These are phyloP conservation scores for Glebionis coronaria DNA, from an alignment of 129 eudicot genomes.

Conservation along the genomic window DNA sequence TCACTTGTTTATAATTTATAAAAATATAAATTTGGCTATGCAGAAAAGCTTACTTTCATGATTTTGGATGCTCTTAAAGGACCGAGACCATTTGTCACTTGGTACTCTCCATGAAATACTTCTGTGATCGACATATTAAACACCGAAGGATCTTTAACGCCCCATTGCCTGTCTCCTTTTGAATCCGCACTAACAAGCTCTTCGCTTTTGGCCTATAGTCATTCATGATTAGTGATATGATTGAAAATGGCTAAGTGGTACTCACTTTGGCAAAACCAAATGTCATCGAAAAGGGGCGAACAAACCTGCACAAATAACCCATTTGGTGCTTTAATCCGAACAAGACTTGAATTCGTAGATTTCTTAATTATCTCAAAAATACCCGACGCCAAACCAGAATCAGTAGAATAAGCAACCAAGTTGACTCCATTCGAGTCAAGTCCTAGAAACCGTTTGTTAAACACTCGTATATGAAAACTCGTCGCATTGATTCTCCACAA, in stretches of 20 bases:
- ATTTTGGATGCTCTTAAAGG: conserved; percentile 53
- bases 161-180: conserved; percentile 47
- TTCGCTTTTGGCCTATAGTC: conserved; percentile 45
- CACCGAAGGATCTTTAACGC: conserved; percentile 55
- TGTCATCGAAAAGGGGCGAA: not conserved
- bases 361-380: conserved; percentile 48
- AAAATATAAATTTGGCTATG: too few species aligned
- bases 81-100: conserved; percentile 68
- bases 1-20: too few species aligned
- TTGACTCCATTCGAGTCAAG: conserved; percentile 25
- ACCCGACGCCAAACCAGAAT: conserved; percentile 34
- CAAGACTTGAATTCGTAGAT: conserved; percentile 32
- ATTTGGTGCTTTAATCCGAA: conserved; percentile 60
- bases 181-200: conserved; percentile 62
- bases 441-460: conserved; percentile 56
- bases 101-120: conserved; percentile 53
- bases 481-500: conserved; percentile 67
- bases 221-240: not conserved
- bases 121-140: conserved; percentile 30
- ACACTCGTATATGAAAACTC: conserved; percentile 50
- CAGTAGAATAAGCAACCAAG: conserved; percentile 34
- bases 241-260: not conserved
- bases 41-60: conserved; percentile 47
- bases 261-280: not conserved
- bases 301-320: conserved; percentile 63